Base-by-base conservation (phyloP, 2,329 filamentous ascomycete genomes). In the Xylaria sp. region DNA sequence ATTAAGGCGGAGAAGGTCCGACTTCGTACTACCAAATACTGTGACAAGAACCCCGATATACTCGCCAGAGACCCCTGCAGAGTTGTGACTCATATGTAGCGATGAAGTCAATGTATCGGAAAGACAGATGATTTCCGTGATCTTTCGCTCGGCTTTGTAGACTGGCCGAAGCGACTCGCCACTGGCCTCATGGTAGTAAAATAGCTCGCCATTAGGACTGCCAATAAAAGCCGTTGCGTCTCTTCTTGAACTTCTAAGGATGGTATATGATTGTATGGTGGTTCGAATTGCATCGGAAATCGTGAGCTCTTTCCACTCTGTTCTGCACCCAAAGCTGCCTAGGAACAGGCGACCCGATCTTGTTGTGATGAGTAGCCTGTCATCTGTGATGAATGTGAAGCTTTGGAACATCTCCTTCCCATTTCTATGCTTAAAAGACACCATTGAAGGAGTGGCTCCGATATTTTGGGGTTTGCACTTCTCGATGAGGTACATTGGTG, bases 301-400 rank as follows among this genome's bases (percentile, higher is more conserved):
- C 0, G 67, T 48, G 0, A 85, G 65, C 38, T 81, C 79, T 6
- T 73, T 68, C 85, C 85, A 87, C 0, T 64, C 51, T 2, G 75
- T 58, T 2, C 66, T 43, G 6, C 64, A 53, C 3, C 44, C 63
- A 37, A 83, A 74, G 0, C 73, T 70, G 1, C 80, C 82, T 0
- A 84, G 64, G 4, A 90, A 77, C 0, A 91, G 71, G 17, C 82
- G 81, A 1, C 90, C 90, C 35, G 83, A 82, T 0, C 83, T 87
- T 0, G 87, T 89, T 0, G 81, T 82, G 3, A 85, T 78, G 17
- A 92, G 73, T 2, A 91, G 70, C 1, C 76, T 73, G 3, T 79
- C 72, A 3, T 83, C 75, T 0, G 80, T 80, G 3, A 90, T 71
- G 59, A 91, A 90, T 23, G 84, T 83, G 69, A 90, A 92, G 43